Percentiles rank a stretch among this genome's conserved stretches.
Conservation (phyloP, 176 grass and related monocot genomes). For the Zoysia japonica region DNA sequence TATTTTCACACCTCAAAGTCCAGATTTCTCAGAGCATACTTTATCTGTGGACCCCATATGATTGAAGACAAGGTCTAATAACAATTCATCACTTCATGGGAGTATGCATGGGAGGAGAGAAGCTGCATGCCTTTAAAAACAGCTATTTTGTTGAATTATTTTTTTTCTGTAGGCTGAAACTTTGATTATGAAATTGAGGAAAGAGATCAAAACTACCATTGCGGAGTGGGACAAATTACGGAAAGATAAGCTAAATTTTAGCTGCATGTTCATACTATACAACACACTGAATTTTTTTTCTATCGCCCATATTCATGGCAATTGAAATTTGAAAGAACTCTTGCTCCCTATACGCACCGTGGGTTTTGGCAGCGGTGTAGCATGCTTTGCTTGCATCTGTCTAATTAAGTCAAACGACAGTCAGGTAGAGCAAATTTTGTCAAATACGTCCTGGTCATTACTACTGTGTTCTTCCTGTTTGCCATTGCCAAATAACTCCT, state of each 20-base stretch:
- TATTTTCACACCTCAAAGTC: too few relatives aligned
- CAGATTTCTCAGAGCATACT: too few relatives aligned
- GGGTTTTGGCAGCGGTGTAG: neutral
- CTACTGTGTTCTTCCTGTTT: neutral
- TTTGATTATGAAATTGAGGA: conserved; percentile 59
- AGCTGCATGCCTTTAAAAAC: neutral
- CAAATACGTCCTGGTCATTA: neutral
- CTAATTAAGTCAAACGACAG: neutral
- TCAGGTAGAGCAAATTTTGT: neutral
- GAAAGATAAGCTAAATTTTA: conserved; percentile 64
- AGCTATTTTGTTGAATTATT: conserved; percentile 3
- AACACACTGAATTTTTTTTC: neutral
- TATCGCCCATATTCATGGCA: neutral
- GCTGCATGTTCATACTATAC: neutral
- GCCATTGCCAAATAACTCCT: neutral
- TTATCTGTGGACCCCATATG: too few relatives aligned
- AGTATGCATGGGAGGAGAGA: too few relatives aligned
- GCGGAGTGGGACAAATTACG: conserved; percentile 45
- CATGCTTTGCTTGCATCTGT: too few relatives aligned
- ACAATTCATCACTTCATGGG: too few relatives aligned
- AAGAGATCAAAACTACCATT: conserved; percentile 52
- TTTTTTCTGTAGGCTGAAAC: conserved; percentile 67
- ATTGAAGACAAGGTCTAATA: too few relatives aligned
- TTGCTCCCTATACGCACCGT: neutral
- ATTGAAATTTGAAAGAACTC: conserved; percentile 9